phyloP scores from a whole-genome alignment of 179 eudicot genomes.

The Corrigiola litoralis region DNA sequence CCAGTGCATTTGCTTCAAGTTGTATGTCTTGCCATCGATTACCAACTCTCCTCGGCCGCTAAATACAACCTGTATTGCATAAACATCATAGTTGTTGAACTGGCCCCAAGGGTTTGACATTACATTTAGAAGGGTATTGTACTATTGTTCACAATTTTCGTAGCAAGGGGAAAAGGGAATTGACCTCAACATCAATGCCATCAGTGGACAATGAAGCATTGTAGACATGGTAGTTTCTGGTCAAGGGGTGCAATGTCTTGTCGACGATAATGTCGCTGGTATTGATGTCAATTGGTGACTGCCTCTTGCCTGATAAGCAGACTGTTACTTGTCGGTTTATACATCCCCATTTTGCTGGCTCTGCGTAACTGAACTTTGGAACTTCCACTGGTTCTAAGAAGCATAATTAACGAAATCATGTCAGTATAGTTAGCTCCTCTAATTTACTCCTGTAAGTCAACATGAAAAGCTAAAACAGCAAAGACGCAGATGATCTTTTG shows the following conservation, averaged over 20 bases:
- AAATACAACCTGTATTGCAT: conserved; percentile 32
- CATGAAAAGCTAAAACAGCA: too few relatives aligned
- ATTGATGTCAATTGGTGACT: conserved; percentile 28
- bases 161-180: neutral
- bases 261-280: conserved; percentile 1
- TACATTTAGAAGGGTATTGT: neutral
- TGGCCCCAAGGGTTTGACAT: neutral
- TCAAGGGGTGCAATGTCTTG: conserved; percentile 22
- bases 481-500: too few relatives aligned
- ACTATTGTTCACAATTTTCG: too few relatives aligned
- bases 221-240: conserved; percentile 24
- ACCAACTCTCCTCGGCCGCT: conserved; percentile 32
- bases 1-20: conserved; percentile 69
- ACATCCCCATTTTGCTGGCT: conserved; percentile 13
- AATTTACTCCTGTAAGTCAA: too few relatives aligned
- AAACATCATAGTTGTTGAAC: neutral
- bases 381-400: conserved; percentile 4
- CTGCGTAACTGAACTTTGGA: neutral
- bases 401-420: too few relatives aligned
- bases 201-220: conserved; percentile 21
- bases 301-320: conserved; percentile 25
- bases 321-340: neutral
- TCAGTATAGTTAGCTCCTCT: too few relatives aligned
- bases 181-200: conserved; percentile 27
- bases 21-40: conserved; percentile 44